Base-by-base conservation (phyloP, 2,329 filamentous ascomycete species). In the Fusarium sororula region DNA sequence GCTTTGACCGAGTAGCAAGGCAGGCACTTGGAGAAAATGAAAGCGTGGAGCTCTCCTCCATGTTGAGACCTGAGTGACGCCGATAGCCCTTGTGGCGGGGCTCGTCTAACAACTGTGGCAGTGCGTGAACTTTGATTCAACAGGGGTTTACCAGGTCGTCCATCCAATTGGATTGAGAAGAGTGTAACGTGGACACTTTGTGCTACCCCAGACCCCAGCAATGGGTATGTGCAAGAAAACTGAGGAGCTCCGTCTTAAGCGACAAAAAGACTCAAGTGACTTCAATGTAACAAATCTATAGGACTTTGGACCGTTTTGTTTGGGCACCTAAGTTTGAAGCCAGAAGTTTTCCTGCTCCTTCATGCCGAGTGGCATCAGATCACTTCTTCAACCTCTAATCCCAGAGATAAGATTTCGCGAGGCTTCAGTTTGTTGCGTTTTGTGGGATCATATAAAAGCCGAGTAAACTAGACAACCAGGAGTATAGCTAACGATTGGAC, bases 1-100 rank as follows among this genome's bases (percentile, higher is more conserved):
- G 59, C 72, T 72, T 56, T 66, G 69, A 54, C 51, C 35, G 50
- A 32, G 66, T 32, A 71, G 55, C 28, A 24, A 24, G 48, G 22
- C 18, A 28, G 45, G 26, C 12, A 51, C 18, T 54, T 54, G 35
- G 24, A 68, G 65, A 62, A 67, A 54, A 54, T 53, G 61, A 42
- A 57, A 48, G 61, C 56, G 57, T 48, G 54, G 62, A 72, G 66
- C 63, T 68, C 48, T 37, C 32, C 55, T 48, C 39, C 41, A 20
- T 22, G 30, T 20, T 12, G 15, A 28, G n/a, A 47, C 39, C 51
- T 37, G n/a, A 54, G 65, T 68, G 65, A 68, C 55, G 39, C 64
- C 41, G 20, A 51, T 61, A 57, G 55, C 32, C 26, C 20, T 35
- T 70, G 72, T 74, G 72, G 72, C 72, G 72, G 65, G 68, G 50